Evolutionary conservation across 495 filamentous ascomycete genomes (phyloP).

Genomic region (Tuber microsphaerosporum): DNA sequence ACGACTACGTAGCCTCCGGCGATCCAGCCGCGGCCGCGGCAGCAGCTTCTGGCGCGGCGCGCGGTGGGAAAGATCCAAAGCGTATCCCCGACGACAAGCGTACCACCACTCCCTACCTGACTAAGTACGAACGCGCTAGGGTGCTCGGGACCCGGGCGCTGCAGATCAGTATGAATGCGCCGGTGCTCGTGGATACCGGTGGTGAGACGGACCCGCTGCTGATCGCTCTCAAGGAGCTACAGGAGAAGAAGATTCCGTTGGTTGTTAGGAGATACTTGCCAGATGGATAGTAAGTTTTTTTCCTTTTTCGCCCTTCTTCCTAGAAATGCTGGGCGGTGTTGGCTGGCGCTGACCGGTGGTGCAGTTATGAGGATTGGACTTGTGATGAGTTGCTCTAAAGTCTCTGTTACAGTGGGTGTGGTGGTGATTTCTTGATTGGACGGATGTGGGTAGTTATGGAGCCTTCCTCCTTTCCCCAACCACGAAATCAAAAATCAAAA

Average conservation of each 20-base stretch:
- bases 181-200: conserved; percentile 90
- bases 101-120: conserved; percentile 96
- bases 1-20: conserved; percentile 62
- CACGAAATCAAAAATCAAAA: not conserved
- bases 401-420: not conserved
- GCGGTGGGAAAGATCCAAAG: conserved; percentile 66
- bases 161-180: conserved; percentile 98
- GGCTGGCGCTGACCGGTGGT: conserved; percentile 11
- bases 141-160: conserved; percentile 86
- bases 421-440: not conserved
- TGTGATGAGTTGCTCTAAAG: conserved; percentile 71
- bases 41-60: conserved; percentile 48
- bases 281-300: conserved; percentile 79
- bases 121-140: conserved; percentile 93
- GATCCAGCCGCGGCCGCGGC: conserved; percentile 62
- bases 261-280: conserved; percentile 91
- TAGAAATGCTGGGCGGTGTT: conserved; percentile 6
- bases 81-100: conserved; percentile 83
- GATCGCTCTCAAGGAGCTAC: conserved; percentile 92
- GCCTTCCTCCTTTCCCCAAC: not conserved
- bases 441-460: not conserved
- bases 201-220: conserved; percentile 96
- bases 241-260: conserved; percentile 96
- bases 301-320: not conserved
- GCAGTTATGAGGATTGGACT: conserved; percentile 97